Evolutionary conservation across 2,329 filamentous ascomycete genomes (phyloP).

Genomic region (Cryphonectria radicalis): DNA sequence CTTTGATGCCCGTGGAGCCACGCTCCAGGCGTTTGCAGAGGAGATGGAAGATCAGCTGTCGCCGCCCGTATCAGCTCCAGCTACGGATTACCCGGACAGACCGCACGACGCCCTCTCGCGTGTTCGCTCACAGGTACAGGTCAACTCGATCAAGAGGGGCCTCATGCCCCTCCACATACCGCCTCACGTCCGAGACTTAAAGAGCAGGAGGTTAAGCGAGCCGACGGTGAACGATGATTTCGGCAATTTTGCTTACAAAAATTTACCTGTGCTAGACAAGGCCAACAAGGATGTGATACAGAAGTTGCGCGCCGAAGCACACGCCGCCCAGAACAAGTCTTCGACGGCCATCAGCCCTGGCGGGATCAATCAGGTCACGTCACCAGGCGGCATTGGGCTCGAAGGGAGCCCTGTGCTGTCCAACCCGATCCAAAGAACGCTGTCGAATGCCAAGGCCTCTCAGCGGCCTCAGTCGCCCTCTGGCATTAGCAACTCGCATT

Average conservation of each 20-base stretch:
- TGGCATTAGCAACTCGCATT: constrained; percentile 74
- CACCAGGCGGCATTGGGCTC: constrained; percentile 62
- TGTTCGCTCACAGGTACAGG: constrained; percentile 85
- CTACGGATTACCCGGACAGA: constrained; percentile 80
- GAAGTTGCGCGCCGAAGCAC: constrained; percentile 87
- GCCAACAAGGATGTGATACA: constrained; percentile 99
- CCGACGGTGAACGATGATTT: constrained; percentile 90
- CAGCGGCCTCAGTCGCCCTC: constrained; percentile 89
- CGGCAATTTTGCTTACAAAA: constrained; percentile 96
- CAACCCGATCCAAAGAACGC: constrained; percentile 77
- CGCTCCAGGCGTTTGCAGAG: constrained; percentile 87
- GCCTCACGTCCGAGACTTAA: constrained; percentile 89
- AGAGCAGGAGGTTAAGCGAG: constrained; percentile 87
- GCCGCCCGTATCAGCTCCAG: constrained; percentile 70
- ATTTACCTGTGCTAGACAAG: constrained; percentile 92
- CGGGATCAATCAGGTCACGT: constrained; percentile 48
- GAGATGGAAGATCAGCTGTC: constrained; percentile 90
- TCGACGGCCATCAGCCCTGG: constrained; percentile 49
- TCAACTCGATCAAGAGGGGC: constrained; percentile 85
- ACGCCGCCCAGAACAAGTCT: constrained; percentile 67
- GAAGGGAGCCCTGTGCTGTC: constrained; percentile 86
- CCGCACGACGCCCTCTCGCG: constrained; percentile 94
- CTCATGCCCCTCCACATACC: constrained; percentile 96
- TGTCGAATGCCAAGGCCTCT: constrained; percentile 79
- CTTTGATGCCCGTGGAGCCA: constrained; percentile 90